A percentile compares a stretch with the other conserved stretches of the same genome.
Conservation (phyloP, 1,284 basidiomycete genomes). For the Peniophora sp. region DNA sequence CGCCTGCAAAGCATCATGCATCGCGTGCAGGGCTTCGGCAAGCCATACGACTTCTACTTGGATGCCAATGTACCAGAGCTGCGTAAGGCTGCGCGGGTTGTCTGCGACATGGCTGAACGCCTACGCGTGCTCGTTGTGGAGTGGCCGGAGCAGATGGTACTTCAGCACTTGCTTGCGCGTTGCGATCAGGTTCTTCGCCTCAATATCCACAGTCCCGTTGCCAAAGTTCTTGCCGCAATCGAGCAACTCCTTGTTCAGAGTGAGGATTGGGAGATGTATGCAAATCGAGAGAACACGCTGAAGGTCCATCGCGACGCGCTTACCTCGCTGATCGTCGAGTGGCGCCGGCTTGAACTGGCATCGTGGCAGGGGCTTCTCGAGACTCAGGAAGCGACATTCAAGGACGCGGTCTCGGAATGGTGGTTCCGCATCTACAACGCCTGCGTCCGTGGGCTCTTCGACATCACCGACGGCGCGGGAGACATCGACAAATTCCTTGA, state of each 20-base stretch:
- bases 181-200: constrained; percentile 67
- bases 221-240: constrained; percentile 76
- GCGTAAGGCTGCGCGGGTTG: constrained; percentile 46
- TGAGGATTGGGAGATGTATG: constrained; percentile 96
- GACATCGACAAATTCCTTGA: constrained; percentile 48
- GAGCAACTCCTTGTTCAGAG: constrained; percentile 86
- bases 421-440: constrained; percentile 92
- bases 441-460: constrained; percentile 57
- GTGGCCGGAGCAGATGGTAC: constrained; percentile 97
- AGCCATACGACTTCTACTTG: constrained; percentile 70
- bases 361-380: constrained; percentile 85
- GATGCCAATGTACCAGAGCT: constrained; percentile 70
- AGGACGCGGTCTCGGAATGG: constrained; percentile 67
- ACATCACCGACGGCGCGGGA: constrained; percentile 32
- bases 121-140: constrained; percentile 59
- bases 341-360: constrained; percentile 85
- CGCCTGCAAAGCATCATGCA: constrained; percentile 24
- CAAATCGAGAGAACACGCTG: constrained; percentile 82
- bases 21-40: constrained; percentile 9
- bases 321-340: constrained; percentile 75
- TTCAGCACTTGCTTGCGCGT: constrained; percentile 77
- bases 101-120: constrained; percentile 45
- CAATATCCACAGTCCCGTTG: constrained; percentile 67
- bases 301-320: constrained; percentile 60
- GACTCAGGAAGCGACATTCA: constrained; percentile 57